Evolutionary conservation across 345 rosid species (phyloP).

Genomic region (Brassica nigra): DNA sequence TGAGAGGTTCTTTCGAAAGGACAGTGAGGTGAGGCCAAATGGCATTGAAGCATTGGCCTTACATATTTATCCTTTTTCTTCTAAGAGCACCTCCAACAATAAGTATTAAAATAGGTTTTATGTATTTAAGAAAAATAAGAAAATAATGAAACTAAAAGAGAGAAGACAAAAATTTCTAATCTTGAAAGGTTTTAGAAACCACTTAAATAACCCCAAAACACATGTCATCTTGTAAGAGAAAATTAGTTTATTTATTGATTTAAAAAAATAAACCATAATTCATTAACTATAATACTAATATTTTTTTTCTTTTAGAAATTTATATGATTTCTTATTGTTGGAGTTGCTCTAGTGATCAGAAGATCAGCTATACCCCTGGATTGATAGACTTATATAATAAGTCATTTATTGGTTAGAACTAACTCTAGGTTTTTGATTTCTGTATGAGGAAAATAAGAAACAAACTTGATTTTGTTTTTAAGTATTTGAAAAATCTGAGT

Average conservation of each 20-base stretch:
- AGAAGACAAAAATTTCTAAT: no score
- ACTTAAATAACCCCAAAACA: no score
- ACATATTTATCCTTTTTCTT: not conserved
- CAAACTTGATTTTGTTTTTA: not conserved
- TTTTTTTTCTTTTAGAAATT: no score
- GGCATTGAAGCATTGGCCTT: constrained; percentile 7
- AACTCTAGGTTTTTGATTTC: not conserved
- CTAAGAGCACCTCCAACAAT: not conserved
- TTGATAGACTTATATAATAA: not conserved
- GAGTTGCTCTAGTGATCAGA: not conserved
- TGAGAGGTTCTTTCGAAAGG: constrained; percentile 24
- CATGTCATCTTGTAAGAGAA: no score
- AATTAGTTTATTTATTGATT: no score
- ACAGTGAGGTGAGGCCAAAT: constrained; percentile 28
- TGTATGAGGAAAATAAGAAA: not conserved
- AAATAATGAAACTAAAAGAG: no score
- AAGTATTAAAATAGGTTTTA: no score
- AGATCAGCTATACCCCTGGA: not conserved
- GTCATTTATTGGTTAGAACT: not conserved
- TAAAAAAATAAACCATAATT: no score
- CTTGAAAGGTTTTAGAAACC: no score
- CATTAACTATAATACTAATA: no score
- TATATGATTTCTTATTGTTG: no score
- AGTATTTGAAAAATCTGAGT: not conserved
- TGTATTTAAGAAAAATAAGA: no score